Evolutionary conservation across 1,284 basidiomycete species (phyloP).

Genomic region (Cutaneotrichosporon sp.): DNA sequence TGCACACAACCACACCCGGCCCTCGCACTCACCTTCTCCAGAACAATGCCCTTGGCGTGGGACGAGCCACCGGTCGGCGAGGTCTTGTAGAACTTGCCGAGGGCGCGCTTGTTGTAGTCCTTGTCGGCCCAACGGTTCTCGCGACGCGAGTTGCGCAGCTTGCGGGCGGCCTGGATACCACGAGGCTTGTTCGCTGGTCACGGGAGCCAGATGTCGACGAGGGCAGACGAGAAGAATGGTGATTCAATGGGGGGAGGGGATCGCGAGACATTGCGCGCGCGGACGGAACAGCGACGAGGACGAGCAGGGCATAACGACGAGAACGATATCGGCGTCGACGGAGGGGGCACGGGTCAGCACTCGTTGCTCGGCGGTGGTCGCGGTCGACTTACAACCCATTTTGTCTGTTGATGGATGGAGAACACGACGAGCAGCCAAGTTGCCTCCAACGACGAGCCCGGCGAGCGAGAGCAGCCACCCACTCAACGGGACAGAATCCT

Average conservation of each 20-base stretch:
- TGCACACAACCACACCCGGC: too few species aligned
- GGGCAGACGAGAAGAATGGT: not conserved
- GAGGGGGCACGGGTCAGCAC: slow-evolving; percentile 9
- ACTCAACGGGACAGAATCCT: too few species aligned
- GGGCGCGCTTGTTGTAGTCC: slow-evolving; percentile 98
- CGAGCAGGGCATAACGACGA: not conserved
- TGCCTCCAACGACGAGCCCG: too few species aligned
- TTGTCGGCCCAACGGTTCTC: slow-evolving; percentile 99
- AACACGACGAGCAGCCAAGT: not conserved
- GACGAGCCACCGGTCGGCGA: slow-evolving; percentile 99
- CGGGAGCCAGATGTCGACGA: not conserved
- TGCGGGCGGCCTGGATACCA: slow-evolving; percentile 98
- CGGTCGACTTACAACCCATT: slow-evolving; percentile 47
- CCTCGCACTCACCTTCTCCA: slow-evolving; percentile 72
- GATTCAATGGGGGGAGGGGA: not conserved
- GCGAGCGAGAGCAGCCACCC: too few species aligned
- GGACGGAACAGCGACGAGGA: not conserved
- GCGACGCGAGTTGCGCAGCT: slow-evolving; percentile 89
- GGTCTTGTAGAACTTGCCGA: slow-evolving; percentile 99
- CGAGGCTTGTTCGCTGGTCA: slow-evolving; percentile 82
- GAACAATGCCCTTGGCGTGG: slow-evolving; percentile 99
- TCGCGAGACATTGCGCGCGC: not conserved
- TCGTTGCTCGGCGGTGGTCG: not conserved
- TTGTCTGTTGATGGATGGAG: slow-evolving; percentile 38
- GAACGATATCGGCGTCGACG: not conserved